Evolutionary conservation across 129 eudicot genomes (phyloP), one percentile per base, ranked within the genome.

Genomic region (Erigeron canadensis): DNA sequence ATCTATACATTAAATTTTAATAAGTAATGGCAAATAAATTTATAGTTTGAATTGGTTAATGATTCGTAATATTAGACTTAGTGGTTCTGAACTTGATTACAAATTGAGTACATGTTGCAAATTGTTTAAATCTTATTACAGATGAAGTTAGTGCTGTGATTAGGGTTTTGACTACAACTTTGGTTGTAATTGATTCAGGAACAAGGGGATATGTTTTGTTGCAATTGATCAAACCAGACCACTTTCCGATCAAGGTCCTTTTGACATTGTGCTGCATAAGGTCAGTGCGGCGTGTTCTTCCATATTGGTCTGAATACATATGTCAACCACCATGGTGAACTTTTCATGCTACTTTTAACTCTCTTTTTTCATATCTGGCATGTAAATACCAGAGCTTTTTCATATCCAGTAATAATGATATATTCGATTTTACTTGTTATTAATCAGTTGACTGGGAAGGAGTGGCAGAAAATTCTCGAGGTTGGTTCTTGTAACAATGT

Each of bases 171-270:
- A 65, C 54, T 13, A 15, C n/a, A 61, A 10, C 23, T 28, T 10
- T 57, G 77, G 28, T 65, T 54, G 72, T 47, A 4, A 59, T 28
- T 21, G 45, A 43, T 79, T 74, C 97, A 94, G 99, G 91, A 85
- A 86, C 11, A 94, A 94, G 83, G 99, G 99, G 50, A 94, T 94
- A 66, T 69, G 79, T 11, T 94, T 94, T 81, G 99, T 94, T 70
- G 86, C 99, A 61, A 94, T 94, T 76, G 99, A 94, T 77, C 90
- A 79, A 63, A 87, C 79, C 48, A 75, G 80, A 71, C 89, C 99
- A 22, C 95, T 94, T 77, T 90, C 91, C 22, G 99, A 94, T 45
- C 99, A 94, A 86, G 99, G 99, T 64, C 97, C 99, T 65, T 94
- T 94, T 72, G 94, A 87, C 86, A 84, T 90, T 82, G 86, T 94